Conservation (phyloP, 306 rosid species). For the Lagenaria siceraria region DNA sequence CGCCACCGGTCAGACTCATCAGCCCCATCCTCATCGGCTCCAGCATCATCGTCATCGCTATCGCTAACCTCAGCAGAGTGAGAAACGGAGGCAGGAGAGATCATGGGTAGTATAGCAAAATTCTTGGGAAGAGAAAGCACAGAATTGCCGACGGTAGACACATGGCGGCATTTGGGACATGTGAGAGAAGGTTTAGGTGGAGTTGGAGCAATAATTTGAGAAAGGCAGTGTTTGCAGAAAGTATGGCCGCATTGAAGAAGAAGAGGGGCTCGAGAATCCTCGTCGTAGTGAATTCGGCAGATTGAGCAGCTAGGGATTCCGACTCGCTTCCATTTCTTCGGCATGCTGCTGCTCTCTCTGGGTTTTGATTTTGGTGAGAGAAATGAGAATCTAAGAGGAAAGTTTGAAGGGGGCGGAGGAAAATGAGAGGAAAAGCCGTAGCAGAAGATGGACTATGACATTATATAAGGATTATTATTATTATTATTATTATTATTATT, state of each 20-base stretch:
- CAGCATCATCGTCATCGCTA: slow-evolving; percentile 34
- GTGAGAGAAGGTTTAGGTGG: slow-evolving; percentile 52
- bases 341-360: neutral
- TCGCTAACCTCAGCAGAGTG: slow-evolving; percentile 8
- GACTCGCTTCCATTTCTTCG: slow-evolving; percentile 43
- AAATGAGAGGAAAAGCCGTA: neutral
- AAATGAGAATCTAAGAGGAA: slow-evolving; percentile 3
- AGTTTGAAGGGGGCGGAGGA: neutral
- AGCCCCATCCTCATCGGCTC: slow-evolving; percentile 11
- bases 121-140: slow-evolving; percentile 79
- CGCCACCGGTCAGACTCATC: slow-evolving; percentile 33
- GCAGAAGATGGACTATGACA: slow-evolving; percentile 1
- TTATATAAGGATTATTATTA: neutral
- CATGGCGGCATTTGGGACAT: slow-evolving; percentile 93
- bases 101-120: slow-evolving; percentile 77
- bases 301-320: slow-evolving; percentile 73
- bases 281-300: slow-evolving; percentile 91
- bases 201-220: slow-evolving; percentile 57
- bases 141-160: slow-evolving; percentile 78
- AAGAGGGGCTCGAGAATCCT: slow-evolving; percentile 86
- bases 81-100: slow-evolving; percentile 31
- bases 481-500: neutral
- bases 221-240: slow-evolving; percentile 81
- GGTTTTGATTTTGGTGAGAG: neutral
- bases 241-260: slow-evolving; percentile 98